Base-by-base conservation (phyloP, 2,329 filamentous ascomycete species). In the Laburnicola sp. region DNA sequence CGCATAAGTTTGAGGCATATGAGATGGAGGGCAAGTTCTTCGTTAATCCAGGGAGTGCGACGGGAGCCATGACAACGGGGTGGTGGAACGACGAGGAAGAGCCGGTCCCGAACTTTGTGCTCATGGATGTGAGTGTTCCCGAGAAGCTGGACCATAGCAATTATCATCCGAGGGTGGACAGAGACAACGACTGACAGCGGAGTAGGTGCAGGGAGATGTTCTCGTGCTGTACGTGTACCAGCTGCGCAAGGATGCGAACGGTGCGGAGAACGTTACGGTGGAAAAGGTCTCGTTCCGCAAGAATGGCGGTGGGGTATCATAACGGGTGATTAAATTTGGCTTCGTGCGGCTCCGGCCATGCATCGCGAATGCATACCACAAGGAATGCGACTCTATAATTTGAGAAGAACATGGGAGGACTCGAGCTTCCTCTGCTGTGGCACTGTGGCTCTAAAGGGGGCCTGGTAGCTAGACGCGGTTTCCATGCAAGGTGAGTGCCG, bases 151-250 rank as follows among this genome's bases (percentile, higher is more conserved):
- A 3, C 22, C 30, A 6, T 32, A 7, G 21, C 3, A 6, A 34
- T 37, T 44, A 32, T 40, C 45, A 53, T 30, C 51, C 44, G 23
- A 26, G 41, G 27, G 30, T 25, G n/a, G 27, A 28, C 25, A 23
- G 35, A 36, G 53, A 43, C 7, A 23, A 8, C 51, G 50, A 53
- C 63, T 68, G 57, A 68, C 56, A 45, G 42, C 30, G 45, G 21
- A 44, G 39, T 63, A 96, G 91, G 90, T 96, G 31, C 93, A 97
- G 83, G 93, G 93, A 28, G 95, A 97, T 71, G 95, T 95, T 11
- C 82, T 97, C 60, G 95, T 95, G 53, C 81, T 97, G 43, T 97
- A 97, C 73, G 93, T 97, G 46, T 97, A 97, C 57, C 80, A 82
- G 61, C 65, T 82, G 50, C 76, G 77, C 58, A 81, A 75, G 57